phyloP scores from a whole-genome alignment of 164 flowering plant species.

The Houttuynia cordata region DNA sequence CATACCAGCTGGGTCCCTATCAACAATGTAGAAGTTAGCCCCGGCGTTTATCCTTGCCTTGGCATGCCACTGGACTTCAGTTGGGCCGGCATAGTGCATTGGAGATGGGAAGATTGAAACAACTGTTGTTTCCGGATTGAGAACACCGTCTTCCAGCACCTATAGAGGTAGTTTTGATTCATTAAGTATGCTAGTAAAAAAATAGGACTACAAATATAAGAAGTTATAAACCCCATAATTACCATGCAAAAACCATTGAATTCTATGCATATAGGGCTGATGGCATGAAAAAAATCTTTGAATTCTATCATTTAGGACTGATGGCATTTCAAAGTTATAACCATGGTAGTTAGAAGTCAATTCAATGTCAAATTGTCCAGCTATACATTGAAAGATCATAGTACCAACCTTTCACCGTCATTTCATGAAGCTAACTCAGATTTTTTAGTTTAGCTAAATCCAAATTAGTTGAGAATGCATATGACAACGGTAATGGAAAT shows the following conservation, averaged over 20 bases:
- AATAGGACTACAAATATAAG: not conserved
- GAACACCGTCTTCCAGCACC: conserved; percentile 97
- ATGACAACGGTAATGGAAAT: no score
- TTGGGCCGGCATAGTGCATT: conserved; percentile 99
- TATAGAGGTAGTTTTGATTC: conserved; percentile 12
- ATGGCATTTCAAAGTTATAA: no score
- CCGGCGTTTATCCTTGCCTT: conserved; percentile 97
- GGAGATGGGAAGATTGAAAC: conserved; percentile 96
- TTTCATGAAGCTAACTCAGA: no score
- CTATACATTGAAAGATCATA: no score
- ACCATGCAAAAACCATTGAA: not conserved
- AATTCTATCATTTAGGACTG: not conserved
- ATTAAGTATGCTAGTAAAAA: not conserved
- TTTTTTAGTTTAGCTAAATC: no score
- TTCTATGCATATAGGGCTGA: not conserved
- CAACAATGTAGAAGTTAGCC: conserved; percentile 95
- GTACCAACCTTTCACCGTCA: not conserved
- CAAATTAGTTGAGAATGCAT: no score
- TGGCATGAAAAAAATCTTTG: not conserved
- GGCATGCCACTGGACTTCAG: conserved; percentile 99
- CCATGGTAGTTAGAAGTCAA: not conserved
- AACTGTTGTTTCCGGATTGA: conserved; percentile 92
- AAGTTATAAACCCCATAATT: no score
- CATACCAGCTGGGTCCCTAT: conserved; percentile 99
- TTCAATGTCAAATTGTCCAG: not conserved